A percentile compares a stretch with the other conserved stretches of the same genome.
phyloP scores from a whole-genome alignment of 2,329 filamentous ascomycete genomes.

The Aureobasidium namibiae region DNA sequence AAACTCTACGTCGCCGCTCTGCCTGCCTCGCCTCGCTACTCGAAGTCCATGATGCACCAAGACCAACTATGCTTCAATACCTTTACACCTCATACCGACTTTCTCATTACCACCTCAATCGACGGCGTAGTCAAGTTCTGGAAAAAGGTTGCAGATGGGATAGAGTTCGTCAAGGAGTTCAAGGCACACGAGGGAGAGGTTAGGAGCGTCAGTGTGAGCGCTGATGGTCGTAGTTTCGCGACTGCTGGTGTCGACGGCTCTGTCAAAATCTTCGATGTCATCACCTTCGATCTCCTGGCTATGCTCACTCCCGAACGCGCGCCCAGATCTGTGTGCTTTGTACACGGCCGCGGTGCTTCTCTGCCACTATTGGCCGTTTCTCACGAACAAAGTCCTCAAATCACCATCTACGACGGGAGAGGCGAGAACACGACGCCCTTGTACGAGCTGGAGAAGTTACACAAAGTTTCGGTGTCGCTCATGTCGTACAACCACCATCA shows the following conservation, averaged over 20 bases:
- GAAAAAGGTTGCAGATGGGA: slow-evolving; percentile 85
- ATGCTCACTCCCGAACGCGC: slow-evolving; percentile 71
- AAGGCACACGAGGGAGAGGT: slow-evolving; percentile 83
- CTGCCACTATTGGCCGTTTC: slow-evolving; percentile 79
- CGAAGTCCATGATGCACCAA: slow-evolving; percentile 96
- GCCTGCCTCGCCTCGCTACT: slow-evolving; percentile 73
- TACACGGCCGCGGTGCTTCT: slow-evolving; percentile 81
- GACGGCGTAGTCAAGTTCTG: slow-evolving; percentile 99
- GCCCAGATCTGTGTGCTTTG: slow-evolving; percentile 81
- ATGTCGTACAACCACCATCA: slow-evolving; percentile 85
- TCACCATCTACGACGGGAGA: slow-evolving; percentile 81
- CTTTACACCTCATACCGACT: slow-evolving; percentile 85
- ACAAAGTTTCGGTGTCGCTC: slow-evolving; percentile 69
- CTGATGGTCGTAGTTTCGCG: slow-evolving; percentile 87
- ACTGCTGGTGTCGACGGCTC: slow-evolving; percentile 73
- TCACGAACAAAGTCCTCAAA: slow-evolving; percentile 60
- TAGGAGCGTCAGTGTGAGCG: slow-evolving; percentile 72
- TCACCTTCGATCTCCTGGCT: slow-evolving; percentile 63
- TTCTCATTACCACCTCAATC: slow-evolving; percentile 84
- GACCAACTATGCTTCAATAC: slow-evolving; percentile 84
- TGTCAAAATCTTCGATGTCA: slow-evolving; percentile 68
- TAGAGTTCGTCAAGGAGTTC: slow-evolving; percentile 99
- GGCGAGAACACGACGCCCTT: slow-evolving; percentile 70
- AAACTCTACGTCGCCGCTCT: slow-evolving; percentile 90
- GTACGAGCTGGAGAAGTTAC: slow-evolving; percentile 70